Percentiles rank a stretch among this genome's conserved stretches.
Conservation (phyloP, 768 basidiomycete genomes). For the Lactifluus subvellereus region DNA sequence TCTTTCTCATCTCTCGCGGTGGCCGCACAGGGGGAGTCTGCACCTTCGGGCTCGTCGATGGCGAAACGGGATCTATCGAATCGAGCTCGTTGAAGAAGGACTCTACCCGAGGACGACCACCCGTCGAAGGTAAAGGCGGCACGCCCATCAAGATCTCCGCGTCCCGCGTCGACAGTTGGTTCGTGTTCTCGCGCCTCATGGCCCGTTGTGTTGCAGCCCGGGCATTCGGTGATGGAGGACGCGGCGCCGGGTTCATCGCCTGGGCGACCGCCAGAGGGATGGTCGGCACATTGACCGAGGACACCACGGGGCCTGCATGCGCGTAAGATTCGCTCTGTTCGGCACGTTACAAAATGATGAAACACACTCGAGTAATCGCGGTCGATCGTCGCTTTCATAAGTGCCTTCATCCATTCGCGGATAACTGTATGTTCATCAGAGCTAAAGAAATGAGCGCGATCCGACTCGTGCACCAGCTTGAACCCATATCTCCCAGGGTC, state of each 20-base stretch:
- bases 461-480: constrained; percentile 83
- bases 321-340: neutral
- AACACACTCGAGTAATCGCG: constrained; percentile 84
- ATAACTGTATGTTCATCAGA: constrained; percentile 79
- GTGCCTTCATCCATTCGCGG: constrained; percentile 99
- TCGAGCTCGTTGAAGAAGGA: constrained; percentile 44
- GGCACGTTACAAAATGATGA: neutral
- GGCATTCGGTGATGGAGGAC: constrained; percentile 87
- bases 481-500: constrained; percentile 94
- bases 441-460: constrained; percentile 87
- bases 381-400: constrained; percentile 98
- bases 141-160: constrained; percentile 69
- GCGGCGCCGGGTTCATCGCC: constrained; percentile 91
- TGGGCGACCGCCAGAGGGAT: constrained; percentile 93
- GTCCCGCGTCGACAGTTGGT: constrained; percentile 74
- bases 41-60: constrained; percentile 25
- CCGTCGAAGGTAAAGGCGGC: constrained; percentile 34
- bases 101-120: constrained; percentile 42
- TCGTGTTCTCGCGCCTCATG: constrained; percentile 76
- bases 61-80: constrained; percentile 6
- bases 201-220: constrained; percentile 87
- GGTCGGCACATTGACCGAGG: constrained; percentile 94
- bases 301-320: constrained; percentile 78
- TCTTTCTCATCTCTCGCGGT: constrained; percentile 54
- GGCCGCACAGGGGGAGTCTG: constrained; percentile 55